Evolutionary conservation across 2,329 filamentous ascomycete genomes (phyloP), one percentile per base, ranked within the genome.

Genomic region (Keithomyces neogunnii): DNA sequence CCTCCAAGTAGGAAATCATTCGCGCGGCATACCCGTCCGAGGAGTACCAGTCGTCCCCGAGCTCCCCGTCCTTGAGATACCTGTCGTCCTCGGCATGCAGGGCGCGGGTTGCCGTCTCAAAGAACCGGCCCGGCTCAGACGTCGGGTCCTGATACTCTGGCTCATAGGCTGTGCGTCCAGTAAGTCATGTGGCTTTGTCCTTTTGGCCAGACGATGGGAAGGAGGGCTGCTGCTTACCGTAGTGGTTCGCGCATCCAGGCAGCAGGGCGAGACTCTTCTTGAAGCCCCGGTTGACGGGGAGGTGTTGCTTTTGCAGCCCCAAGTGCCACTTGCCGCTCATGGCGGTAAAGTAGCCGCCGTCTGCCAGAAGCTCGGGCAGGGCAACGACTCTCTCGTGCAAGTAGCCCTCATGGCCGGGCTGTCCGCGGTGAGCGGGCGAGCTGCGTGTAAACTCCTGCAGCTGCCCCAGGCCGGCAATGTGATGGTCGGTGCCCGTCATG

Each of bases 321-420:
- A 84, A 65, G 63, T 84, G 80, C 80, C 80, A 84, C 60, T 85
- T 84, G 0, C 81, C 80, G 5, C 76, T 68, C 74, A 84, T 81
- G 6, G 81, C 55, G 2, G 81, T 84, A 47, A 75, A 70, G 60
- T 84, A 84, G n/a, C 80, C 80, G 0, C 69, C 73, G 54, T 82
- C 81, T 4, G 69, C 73, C 4, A 84, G 68, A 2, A 84, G 59
- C 60, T 84, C 80, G 2, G 80, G 78, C 10, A 84, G 64, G 4
- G 80, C 73, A 1, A 70, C 81, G 2, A 84, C 80, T 1, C 72
- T 69, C 55, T 80, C 74, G 51, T 84, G 84, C 35, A 85, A 67
- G 57, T 84, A 84, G 0, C 81, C 81, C 60, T 84, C 81, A 53
- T 84, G 81, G 0, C 81, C 81, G 0, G 80, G 80, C 66, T 75